Evolutionary conservation across 371 early-diverging fungal genomes (phyloP), one percentile per base, ranked within the genome.

Genomic region (Nosema muscidifuracis): DNA sequence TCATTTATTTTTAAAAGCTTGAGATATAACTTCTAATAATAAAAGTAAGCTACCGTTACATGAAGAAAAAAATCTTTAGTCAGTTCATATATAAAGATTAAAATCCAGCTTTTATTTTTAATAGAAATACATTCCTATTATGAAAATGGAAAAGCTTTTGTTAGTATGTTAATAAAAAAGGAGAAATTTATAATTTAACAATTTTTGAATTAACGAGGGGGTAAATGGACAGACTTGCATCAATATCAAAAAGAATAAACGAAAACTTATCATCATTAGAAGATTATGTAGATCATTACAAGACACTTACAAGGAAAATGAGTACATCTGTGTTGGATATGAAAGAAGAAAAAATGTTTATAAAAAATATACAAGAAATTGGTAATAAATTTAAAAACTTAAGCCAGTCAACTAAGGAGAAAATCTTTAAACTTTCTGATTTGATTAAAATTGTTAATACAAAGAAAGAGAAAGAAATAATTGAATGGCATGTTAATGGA

Each of bases 301-400:
- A 53, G 24, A 12, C 16, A 3, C 18, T 53, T 15, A 53, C 55
- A 24, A 9, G 12, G 28, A 20, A 16, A 26, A 3, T 24, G 3
- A 53, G 55, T 53, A 26, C 55, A 6, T 24, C 2, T 12, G 2
- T 26, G 7, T 18, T 26, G 2, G 55, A 53, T 53, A 6, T 2
- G 24, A 3, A 20, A 6, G 30, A 53, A 26, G 55, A 53, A 28
- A 53, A 26, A 26, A 53, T 28, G 55, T 20, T 53, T 26, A 3
- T 53, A 7, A 28, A 53, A 1, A 53, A 20, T 26, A 53, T 53
- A 4, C 55, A 53, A 26, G 55, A 53, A 53, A 53, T 53, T 53
- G 55, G 55, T 15, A 26, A 26, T 28, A 53, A 53, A 53, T 53
- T 53, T 53, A 53, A 53, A 53, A 20, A 53, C 4, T 26, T 26